Conservation (phyloP, 208 protist species). For the Phytomonas sp. region DNA sequence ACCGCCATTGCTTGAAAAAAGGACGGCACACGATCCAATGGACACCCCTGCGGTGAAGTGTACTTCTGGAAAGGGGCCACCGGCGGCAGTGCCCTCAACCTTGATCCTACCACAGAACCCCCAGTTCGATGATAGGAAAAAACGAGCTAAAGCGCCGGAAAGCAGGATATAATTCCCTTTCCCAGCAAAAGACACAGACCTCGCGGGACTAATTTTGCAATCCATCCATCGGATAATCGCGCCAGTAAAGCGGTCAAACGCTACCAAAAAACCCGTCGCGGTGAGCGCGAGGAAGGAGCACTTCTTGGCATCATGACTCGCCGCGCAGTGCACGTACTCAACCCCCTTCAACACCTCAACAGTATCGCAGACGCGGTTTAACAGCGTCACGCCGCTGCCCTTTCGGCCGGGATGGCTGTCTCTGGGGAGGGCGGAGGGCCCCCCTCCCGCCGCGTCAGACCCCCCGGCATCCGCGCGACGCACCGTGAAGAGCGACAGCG, state of each 20-base stretch:
- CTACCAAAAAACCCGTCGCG: conserved; percentile 46
- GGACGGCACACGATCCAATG: conserved; percentile 12
- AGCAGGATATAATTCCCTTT: conserved; percentile 35
- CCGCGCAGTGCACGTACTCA: conserved; percentile 40
- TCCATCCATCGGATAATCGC: conserved; percentile 82
- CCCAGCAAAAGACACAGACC: conserved; percentile 17
- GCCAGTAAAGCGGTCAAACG: conserved; percentile 46
- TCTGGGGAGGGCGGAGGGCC: background rate
- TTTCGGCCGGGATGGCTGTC: background rate
- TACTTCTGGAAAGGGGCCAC: conserved; percentile 1
- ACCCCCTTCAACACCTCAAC: conserved; percentile 52
- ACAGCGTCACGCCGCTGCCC: background rate
- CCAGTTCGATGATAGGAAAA: conserved; percentile 55
- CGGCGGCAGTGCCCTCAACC: conserved; percentile 5
- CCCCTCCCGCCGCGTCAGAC: background rate
- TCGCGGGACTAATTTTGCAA: conserved; percentile 59
- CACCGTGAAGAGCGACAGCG: conserved; percentile 28
- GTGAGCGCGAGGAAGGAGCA: conserved; percentile 48
- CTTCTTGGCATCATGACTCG: conserved; percentile 13
- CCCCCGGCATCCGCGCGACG: background rate
- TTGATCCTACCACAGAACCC: conserved; percentile 72
- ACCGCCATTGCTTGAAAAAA: background rate
- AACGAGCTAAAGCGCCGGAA: conserved; percentile 42
- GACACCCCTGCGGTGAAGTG: conserved; percentile 14
- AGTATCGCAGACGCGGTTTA: conserved; percentile 23